Conservation (phyloP, 768 basidiomycete genomes). For the Panaeolus papilionaceus region DNA sequence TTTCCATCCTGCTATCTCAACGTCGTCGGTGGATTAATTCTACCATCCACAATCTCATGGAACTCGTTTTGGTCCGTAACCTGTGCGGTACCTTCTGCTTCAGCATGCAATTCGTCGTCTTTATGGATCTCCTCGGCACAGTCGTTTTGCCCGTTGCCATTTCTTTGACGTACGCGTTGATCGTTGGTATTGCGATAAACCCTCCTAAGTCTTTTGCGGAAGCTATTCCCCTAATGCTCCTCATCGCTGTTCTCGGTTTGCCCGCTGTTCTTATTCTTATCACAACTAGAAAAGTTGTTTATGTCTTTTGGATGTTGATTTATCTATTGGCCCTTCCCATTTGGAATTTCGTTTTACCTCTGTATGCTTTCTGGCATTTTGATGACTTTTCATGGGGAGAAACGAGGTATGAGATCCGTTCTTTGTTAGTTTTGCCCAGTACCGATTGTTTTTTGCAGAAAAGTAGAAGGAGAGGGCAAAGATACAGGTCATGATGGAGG, state of each 20-base stretch:
- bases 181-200: slow-evolving; percentile 77
- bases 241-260: slow-evolving; percentile 90
- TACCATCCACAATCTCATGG: slow-evolving; percentile 99
- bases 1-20: slow-evolving; percentile 91
- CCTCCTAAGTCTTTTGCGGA: slow-evolving; percentile 89
- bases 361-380: slow-evolving; percentile 99
- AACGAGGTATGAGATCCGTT: slow-evolving; percentile 70
- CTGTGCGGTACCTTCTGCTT: slow-evolving; percentile 99
- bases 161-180: slow-evolving; percentile 84
- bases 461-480: slow-evolving; percentile 92
- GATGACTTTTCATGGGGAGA: slow-evolving; percentile 99
- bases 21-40: slow-evolving; percentile 99
- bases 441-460: slow-evolving; percentile 54
- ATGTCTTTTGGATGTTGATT: slow-evolving; percentile 97
- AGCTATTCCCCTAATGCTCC: slow-evolving; percentile 91
- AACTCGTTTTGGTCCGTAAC: slow-evolving; percentile 95
- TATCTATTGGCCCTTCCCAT: slow-evolving; percentile 92
- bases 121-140: slow-evolving; percentile 94
- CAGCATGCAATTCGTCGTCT: slow-evolving; percentile 99
- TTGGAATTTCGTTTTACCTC: slow-evolving; percentile 94
- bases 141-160: slow-evolving; percentile 96
- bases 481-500: slow-evolving; percentile 79
- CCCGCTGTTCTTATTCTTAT: slow-evolving; percentile 92
- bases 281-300: slow-evolving; percentile 93
- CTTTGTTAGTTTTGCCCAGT: neutral